Conservation (phyloP, 805 yeast species). For the Scheffersomyces ergatensis region DNA sequence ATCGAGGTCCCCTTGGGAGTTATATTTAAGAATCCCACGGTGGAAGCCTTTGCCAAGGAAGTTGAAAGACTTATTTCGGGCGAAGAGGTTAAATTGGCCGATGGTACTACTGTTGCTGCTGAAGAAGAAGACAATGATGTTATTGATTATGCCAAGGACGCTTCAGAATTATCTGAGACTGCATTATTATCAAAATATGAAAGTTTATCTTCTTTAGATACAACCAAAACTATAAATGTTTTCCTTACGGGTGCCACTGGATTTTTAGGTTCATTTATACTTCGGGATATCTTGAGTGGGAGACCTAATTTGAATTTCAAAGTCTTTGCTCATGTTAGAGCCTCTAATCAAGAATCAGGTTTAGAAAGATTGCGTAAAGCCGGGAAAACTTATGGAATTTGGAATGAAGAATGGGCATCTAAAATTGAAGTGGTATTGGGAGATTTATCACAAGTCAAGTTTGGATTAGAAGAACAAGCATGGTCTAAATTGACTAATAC, state of each 20-base stretch:
- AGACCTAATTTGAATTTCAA: slow-evolving; percentile 52
- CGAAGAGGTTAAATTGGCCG: slow-evolving; percentile 45
- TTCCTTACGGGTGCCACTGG: slow-evolving; percentile 97
- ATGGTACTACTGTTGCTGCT: slow-evolving; percentile 12
- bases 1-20: slow-evolving; percentile 87
- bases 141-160: slow-evolving; percentile 70
- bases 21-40: slow-evolving; percentile 86
- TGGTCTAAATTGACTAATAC: slow-evolving; percentile 60
- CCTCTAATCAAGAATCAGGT: slow-evolving; percentile 64
- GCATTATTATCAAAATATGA: slow-evolving; percentile 44
- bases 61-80: slow-evolving; percentile 57
- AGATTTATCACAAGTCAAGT: slow-evolving; percentile 66
- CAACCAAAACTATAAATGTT: slow-evolving; percentile 47
- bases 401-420: slow-evolving; percentile 59
- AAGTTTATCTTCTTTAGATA: slow-evolving; percentile 37
- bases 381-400: slow-evolving; percentile 78
- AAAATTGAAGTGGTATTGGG: slow-evolving; percentile 77
- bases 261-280: slow-evolving; percentile 86
- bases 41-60: slow-evolving; percentile 72
- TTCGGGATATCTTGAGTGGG: slow-evolving; percentile 65
- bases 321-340: slow-evolving; percentile 90
- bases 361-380: slow-evolving; percentile 72
- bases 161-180: slow-evolving; percentile 46
- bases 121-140: slow-evolving; percentile 21
- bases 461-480: slow-evolving; percentile 58